These are phyloP conservation scores for Wickerhamiella parazyma DNA, from an alignment of 805 yeast genomes.

Conservation along the genomic window DNA sequence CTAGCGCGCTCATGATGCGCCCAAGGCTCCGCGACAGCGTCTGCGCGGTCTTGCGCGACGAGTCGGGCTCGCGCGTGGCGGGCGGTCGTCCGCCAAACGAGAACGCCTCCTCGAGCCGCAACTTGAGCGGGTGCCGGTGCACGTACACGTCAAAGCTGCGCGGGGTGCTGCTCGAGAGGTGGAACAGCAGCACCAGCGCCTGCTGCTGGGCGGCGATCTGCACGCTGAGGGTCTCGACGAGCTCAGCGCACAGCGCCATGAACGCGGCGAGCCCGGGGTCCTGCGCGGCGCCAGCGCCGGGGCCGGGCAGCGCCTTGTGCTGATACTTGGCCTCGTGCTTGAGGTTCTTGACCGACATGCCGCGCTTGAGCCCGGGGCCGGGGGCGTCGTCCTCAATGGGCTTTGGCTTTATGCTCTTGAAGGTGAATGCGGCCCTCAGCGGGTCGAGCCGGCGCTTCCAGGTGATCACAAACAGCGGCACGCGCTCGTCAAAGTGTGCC, in stretches of 20 bases:
- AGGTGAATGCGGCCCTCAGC: neutral
- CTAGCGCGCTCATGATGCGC: slow-evolving; percentile 31
- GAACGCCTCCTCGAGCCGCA: slow-evolving; percentile 18
- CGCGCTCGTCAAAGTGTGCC: slow-evolving; percentile 26
- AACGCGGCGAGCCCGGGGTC: neutral
- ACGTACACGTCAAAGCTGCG: slow-evolving; percentile 29
- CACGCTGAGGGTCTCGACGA: slow-evolving; percentile 8
- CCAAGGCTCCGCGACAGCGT: slow-evolving; percentile 35
- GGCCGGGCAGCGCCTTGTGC: slow-evolving; percentile 3
- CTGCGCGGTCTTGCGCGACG: slow-evolving; percentile 36
- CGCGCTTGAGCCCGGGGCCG: slow-evolving; percentile 5
- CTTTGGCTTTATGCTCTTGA: slow-evolving; percentile 1
- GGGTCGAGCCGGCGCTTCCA: slow-evolving; percentile 18
- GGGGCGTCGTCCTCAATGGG: neutral
- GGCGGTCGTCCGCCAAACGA: slow-evolving; percentile 21
- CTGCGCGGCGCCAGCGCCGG: neutral
- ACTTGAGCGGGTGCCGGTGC: slow-evolving; percentile 18
- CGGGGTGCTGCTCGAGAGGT: slow-evolving; percentile 29
- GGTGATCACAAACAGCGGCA: slow-evolving; percentile 23
- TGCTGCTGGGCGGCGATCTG: slow-evolving; percentile 33
- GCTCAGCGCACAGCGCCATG: slow-evolving; percentile 4
- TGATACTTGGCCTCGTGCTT: slow-evolving; percentile 3
- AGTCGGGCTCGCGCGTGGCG: slow-evolving; percentile 29
- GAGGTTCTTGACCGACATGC: slow-evolving; percentile 3
- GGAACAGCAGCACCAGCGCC: slow-evolving; percentile 34